phyloP scores from a whole-genome alignment of 169 alveolate genomes.

The Eimeria falciformis region DNA sequence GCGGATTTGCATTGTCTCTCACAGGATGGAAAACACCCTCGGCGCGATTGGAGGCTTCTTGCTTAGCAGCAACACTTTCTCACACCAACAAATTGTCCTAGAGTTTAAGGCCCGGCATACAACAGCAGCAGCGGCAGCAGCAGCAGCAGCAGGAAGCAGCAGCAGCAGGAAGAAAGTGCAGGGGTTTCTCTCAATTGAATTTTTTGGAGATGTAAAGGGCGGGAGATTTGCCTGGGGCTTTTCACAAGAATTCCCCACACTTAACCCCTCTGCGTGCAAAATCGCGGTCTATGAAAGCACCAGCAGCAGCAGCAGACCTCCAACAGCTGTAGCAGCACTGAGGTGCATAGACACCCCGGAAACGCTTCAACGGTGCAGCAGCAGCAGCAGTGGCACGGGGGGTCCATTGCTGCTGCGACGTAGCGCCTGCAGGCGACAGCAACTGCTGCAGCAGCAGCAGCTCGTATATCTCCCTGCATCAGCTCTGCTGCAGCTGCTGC shows the following conservation, averaged over 20 bases:
- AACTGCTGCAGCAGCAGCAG: slow-evolving; percentile 29
- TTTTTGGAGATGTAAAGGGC: slow-evolving; percentile 8
- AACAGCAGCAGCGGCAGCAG: background rate
- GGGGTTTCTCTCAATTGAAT: background rate
- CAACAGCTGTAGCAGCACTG: background rate
- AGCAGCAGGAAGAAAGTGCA: background rate
- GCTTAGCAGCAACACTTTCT: slow-evolving; percentile 56
- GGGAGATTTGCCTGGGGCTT: slow-evolving; percentile 1
- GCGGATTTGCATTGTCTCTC: slow-evolving; percentile 33
- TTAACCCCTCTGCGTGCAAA: slow-evolving; percentile 28
- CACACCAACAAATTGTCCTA: slow-evolving; percentile 22
- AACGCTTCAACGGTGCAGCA: background rate
- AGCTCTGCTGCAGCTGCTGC: slow-evolving; percentile 62
- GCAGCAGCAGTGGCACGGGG: slow-evolving; percentile 46
- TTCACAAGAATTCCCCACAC: background rate
- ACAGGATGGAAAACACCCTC: slow-evolving; percentile 33
- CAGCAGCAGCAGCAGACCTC: slow-evolving; percentile 51
- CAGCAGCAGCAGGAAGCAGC: no score
- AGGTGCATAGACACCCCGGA: background rate
- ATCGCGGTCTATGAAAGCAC: slow-evolving; percentile 12
- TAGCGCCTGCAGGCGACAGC: slow-evolving; percentile 28
- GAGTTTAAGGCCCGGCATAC: background rate
- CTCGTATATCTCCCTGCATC: slow-evolving; percentile 50
- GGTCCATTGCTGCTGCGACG: background rate
- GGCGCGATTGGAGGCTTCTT: slow-evolving; percentile 53